phyloP scores from a whole-genome alignment of 768 basidiomycete species.

The Lyophyllum semitale region DNA sequence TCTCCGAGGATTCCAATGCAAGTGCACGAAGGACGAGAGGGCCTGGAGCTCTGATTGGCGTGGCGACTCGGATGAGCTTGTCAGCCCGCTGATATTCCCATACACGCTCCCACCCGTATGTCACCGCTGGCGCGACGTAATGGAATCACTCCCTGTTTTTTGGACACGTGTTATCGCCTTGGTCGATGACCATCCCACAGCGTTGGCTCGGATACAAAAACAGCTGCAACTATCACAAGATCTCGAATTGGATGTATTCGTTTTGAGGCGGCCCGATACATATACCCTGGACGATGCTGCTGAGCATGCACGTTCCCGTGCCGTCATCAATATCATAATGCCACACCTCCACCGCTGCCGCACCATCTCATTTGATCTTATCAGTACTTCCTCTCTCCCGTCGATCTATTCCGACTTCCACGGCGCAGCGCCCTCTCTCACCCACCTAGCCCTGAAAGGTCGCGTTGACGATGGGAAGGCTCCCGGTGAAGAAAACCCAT shows the following conservation, averaged over 20 bases:
- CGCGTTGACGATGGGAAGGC: slow-evolving; percentile 13
- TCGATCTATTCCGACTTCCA: slow-evolving; percentile 11
- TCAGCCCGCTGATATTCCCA: background rate
- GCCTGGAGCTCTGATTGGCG: background rate
- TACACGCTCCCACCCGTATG: slow-evolving; percentile 3
- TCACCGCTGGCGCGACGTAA: background rate
- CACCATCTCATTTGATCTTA: slow-evolving; percentile 18
- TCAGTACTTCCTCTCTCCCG: slow-evolving; percentile 21
- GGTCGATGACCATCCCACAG: slow-evolving; percentile 12
- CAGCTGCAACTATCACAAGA: slow-evolving; percentile 13
- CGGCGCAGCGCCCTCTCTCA: slow-evolving; percentile 1
- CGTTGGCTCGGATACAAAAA: slow-evolving; percentile 7
- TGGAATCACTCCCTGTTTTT: slow-evolving; percentile 3
- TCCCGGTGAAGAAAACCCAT: background rate
- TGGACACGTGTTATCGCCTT: slow-evolving; percentile 22
- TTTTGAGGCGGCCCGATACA: slow-evolving; percentile 13
- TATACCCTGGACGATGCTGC: slow-evolving; percentile 5
- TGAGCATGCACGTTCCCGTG: slow-evolving; percentile 11
- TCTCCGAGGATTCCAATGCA: background rate
- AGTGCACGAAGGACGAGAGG: background rate
- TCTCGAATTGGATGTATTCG: slow-evolving; percentile 16
- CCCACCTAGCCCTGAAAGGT: slow-evolving; percentile 13
- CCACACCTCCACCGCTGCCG: slow-evolving; percentile 19
- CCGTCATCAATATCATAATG: slow-evolving; percentile 16
- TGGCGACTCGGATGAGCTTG: background rate